These are phyloP conservation scores for Colletotrichum cuscutae DNA, from an alignment of 2,329 filamentous ascomycete species.

Conservation along the genomic window DNA sequence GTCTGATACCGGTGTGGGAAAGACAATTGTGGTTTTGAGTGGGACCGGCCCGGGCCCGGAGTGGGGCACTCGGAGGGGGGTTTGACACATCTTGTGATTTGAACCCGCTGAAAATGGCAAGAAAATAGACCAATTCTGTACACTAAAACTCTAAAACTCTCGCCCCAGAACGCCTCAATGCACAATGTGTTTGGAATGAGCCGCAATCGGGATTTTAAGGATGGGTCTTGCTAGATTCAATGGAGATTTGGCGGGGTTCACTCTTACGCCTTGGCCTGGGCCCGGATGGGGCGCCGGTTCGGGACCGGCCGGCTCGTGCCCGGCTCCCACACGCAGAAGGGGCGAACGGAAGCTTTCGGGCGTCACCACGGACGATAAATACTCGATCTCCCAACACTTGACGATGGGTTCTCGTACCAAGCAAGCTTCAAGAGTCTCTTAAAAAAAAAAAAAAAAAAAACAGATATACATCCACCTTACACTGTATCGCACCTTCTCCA, in stretches of 20 bases:
- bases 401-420: background rate
- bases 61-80: conserved; percentile 9
- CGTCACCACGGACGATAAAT: conserved; percentile 18
- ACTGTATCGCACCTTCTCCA: background rate
- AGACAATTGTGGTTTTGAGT: background rate
- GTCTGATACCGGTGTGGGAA: conserved; percentile 27
- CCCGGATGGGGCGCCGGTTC: conserved; percentile 30
- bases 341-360: conserved; percentile 11
- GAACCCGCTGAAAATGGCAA: conserved; percentile 14
- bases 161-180: background rate
- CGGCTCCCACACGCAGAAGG: conserved; percentile 14
- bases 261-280: background rate
- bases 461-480: background rate
- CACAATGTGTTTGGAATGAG: background rate
- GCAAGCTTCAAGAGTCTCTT: background rate
- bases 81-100: conserved; percentile 27
- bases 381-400: background rate
- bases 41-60: conserved; percentile 32
- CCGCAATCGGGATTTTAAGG: conserved; percentile 1
- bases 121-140: conserved; percentile 8
- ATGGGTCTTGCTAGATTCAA: conserved; percentile 20
- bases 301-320: conserved; percentile 28
- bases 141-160: background rate
- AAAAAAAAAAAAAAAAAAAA: background rate
- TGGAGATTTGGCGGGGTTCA: conserved; percentile 18